A percentile compares a stretch with the other conserved stretches of the same genome.
These are phyloP conservation scores for Ophiocordyceps camponoti-saundersi DNA, from an alignment of 2,329 filamentous ascomycete species.

Conservation along the genomic window DNA sequence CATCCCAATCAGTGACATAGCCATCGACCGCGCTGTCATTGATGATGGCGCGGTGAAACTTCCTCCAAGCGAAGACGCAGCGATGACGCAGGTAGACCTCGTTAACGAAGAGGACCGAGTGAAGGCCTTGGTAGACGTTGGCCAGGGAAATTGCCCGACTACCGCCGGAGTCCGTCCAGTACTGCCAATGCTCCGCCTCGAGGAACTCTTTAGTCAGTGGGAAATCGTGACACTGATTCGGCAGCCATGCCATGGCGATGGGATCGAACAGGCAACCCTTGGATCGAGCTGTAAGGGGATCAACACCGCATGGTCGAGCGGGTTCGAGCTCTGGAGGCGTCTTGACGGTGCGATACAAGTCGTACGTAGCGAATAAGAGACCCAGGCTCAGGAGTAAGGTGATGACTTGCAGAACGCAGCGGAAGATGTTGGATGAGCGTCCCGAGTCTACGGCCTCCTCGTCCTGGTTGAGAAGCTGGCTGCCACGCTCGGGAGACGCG, in stretches of 20 bases:
- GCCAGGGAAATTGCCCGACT: background rate
- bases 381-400: background rate
- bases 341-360: background rate
- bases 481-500: background rate
- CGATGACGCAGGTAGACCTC: background rate
- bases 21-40: constrained; percentile 1
- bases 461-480: background rate
- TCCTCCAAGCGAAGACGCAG: constrained; percentile 2
- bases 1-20: constrained; percentile 1
- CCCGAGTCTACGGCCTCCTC: background rate
- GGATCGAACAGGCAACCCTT: constrained; percentile 2
- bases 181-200: background rate
- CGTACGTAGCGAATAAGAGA: constrained; percentile 1
- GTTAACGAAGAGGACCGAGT: background rate
- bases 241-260: constrained; percentile 2
- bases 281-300: background rate
- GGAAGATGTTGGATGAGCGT: background rate
- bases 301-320: background rate
- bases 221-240: constrained; percentile 1
- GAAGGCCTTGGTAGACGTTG: constrained; percentile 1
- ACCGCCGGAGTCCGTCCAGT: background rate
- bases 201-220: constrained; percentile 1
- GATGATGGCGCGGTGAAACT: constrained; percentile 1
- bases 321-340: background rate
- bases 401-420: background rate